Percentiles rank a stretch among this genome's conserved stretches.
Evolutionary conservation across 139 green algal genomes (phyloP).

Genomic region (Ettlia oleoabundans): DNA sequence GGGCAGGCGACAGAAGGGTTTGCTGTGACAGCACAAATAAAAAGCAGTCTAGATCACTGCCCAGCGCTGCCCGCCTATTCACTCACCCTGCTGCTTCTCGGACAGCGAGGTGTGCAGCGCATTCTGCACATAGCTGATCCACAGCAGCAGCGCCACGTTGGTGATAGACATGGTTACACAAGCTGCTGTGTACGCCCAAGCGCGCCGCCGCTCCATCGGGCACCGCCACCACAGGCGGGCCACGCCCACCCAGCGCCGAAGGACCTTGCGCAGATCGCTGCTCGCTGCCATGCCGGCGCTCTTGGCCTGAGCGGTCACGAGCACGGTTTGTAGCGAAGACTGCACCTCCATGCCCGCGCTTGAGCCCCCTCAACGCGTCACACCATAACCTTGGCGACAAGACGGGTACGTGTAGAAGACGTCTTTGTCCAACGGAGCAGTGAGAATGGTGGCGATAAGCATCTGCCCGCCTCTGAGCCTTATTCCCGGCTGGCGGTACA

Average conservation of each 20-base stretch:
- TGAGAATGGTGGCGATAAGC: too few relatives aligned
- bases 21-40: too few relatives aligned
- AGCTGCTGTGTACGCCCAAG: constrained; percentile 33
- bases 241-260: constrained; percentile 1
- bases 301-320: not conserved
- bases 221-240: constrained; percentile 29
- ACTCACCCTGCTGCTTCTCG: constrained; percentile 67
- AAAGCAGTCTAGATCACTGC: too few relatives aligned
- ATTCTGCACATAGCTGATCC: constrained; percentile 68
- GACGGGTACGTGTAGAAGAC: too few relatives aligned
- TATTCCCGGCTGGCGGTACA: too few relatives aligned
- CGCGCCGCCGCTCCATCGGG: constrained; percentile 37
- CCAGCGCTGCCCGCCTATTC: too few relatives aligned
- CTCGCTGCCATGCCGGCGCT: not conserved
- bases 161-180: constrained; percentile 49
- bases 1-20: not conserved
- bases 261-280: not conserved
- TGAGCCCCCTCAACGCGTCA: not conserved
- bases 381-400: too few relatives aligned
- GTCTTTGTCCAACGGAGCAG: too few relatives aligned
- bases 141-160: constrained; percentile 62
- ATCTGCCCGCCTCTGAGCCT: too few relatives aligned
- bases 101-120: constrained; percentile 71
- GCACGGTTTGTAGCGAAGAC: not conserved
- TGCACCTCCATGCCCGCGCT: not conserved